Conservation (phyloP, 176 grass and related monocot genomes). For the Zoysia japonica region DNA sequence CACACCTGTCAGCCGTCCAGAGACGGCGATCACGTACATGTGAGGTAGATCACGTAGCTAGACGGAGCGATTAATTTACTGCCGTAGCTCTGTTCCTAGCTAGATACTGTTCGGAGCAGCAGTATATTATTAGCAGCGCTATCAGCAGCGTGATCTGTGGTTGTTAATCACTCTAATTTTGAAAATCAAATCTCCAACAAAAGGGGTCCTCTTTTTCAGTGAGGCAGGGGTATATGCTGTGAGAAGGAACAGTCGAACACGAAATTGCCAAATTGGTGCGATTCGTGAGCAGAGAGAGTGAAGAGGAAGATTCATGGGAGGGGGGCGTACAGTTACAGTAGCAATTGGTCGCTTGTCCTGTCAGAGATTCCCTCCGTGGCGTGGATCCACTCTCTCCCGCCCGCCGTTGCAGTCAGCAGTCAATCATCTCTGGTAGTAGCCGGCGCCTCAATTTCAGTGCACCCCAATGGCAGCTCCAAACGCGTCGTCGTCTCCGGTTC, state of each 20-base stretch:
- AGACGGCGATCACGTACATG: not conserved
- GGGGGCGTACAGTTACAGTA: not conserved
- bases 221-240: too few species aligned
- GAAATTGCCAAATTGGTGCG: too few species aligned
- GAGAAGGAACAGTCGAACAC: too few species aligned
- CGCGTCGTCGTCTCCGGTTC: not conserved
- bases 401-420: not conserved
- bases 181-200: too few species aligned
- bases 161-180: too few species aligned
- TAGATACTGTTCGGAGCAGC: not conserved
- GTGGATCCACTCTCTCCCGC: not conserved
- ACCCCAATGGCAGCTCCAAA: slow-evolving; percentile 12
- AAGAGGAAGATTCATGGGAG: not conserved
- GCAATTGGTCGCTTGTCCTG: not conserved
- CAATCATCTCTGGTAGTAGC: not conserved
- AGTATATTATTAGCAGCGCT: not conserved
- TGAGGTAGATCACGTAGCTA: not conserved
- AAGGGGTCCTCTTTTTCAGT: too few species aligned
- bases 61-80: not conserved
- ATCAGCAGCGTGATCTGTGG: too few species aligned
- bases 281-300: too few species aligned
- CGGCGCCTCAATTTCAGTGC: slow-evolving; percentile 36
- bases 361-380: not conserved
- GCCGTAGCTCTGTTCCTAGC: not conserved
- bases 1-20: not conserved